Percentiles rank a stretch among this genome's conserved stretches.
Conservation (phyloP, 352 stramenopile genomes). For the Phytophthora kernoviae region DNA sequence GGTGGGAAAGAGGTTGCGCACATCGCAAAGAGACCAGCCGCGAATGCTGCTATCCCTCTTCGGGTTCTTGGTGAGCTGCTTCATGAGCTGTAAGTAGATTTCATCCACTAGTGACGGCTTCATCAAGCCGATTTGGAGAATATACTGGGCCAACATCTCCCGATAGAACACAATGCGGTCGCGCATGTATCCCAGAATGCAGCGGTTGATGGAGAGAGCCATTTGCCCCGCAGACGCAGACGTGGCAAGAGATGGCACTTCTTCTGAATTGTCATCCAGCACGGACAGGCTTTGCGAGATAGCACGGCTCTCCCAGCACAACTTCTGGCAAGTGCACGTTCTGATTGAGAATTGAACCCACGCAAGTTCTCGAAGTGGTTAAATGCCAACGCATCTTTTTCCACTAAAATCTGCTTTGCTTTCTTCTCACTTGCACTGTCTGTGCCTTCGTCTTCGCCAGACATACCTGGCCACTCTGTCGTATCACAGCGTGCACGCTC, state of each 20-base stretch:
- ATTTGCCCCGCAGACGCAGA: conserved; percentile 45
- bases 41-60: conserved; percentile 91
- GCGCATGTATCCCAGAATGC: conserved; percentile 94
- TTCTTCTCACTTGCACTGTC: conserved; percentile 40
- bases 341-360: conserved; percentile 55
- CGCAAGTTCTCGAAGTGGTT: conserved; percentile 74
- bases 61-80: conserved; percentile 93
- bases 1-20: conserved; percentile 92
- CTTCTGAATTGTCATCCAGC: conserved; percentile 47
- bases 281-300: conserved; percentile 67
- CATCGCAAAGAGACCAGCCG: conserved; percentile 95
- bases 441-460: conserved; percentile 32
- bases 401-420: conserved; percentile 29
- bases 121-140: conserved; percentile 91
- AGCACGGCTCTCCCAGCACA: conserved; percentile 69
- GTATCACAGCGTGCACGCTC: conserved; percentile 45
- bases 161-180: conserved; percentile 94
- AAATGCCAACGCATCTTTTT: conserved; percentile 62
- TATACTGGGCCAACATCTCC: conserved; percentile 93
- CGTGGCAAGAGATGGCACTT: conserved; percentile 26
- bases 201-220: conserved; percentile 91
- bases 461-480: conserved; percentile 44
- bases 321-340: conserved; percentile 47
- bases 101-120: conserved; percentile 91
- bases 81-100: conserved; percentile 94